These are phyloP conservation scores for Erythrophleum fordii DNA, from an alignment of 306 rosid species.

Conservation along the genomic window DNA sequence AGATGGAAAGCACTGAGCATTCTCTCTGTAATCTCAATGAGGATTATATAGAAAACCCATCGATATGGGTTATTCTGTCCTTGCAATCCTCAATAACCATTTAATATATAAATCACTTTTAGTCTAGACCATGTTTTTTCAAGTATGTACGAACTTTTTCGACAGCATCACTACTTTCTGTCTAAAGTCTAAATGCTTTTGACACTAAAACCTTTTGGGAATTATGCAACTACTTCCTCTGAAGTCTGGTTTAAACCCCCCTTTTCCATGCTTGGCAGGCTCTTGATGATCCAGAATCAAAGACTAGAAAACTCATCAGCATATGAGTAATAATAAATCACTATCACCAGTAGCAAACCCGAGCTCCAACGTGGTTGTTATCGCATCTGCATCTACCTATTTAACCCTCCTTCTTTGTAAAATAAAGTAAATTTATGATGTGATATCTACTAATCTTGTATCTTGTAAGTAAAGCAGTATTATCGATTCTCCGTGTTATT, in stretches of 20 bases:
- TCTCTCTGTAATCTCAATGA: constrained; percentile 12
- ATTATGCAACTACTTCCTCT: background rate
- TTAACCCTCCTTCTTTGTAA: constrained; percentile 8
- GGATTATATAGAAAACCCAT: constrained; percentile 1
- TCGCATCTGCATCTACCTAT: background rate
- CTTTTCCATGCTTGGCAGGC: constrained; percentile 42
- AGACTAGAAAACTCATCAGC: constrained; percentile 24
- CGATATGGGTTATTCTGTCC: constrained; percentile 8
- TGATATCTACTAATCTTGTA: constrained; percentile 11
- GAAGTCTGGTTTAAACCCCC: constrained; percentile 15
- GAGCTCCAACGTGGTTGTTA: constrained; percentile 4
- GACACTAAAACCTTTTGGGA: background rate
- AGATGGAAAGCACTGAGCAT: constrained; percentile 26
- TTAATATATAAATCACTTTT: background rate
- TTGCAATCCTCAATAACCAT: constrained; percentile 1
- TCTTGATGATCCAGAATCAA: constrained; percentile 45
- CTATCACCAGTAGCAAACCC: constrained; percentile 17
- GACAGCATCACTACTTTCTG: constrained; percentile 23
- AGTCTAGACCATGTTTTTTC: background rate
- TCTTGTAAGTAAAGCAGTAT: constrained; percentile 29
- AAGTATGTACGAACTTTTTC: constrained; percentile 25
- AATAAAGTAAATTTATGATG: constrained; percentile 16
- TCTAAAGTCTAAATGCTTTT: constrained; percentile 9
- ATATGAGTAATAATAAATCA: constrained; percentile 13
- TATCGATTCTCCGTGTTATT: background rate